A percentile compares a stretch with the other conserved stretches of the same genome.
phyloP scores from a whole-genome alignment of 108 stramenopile genomes.

The Nitzschia sp. region DNA sequence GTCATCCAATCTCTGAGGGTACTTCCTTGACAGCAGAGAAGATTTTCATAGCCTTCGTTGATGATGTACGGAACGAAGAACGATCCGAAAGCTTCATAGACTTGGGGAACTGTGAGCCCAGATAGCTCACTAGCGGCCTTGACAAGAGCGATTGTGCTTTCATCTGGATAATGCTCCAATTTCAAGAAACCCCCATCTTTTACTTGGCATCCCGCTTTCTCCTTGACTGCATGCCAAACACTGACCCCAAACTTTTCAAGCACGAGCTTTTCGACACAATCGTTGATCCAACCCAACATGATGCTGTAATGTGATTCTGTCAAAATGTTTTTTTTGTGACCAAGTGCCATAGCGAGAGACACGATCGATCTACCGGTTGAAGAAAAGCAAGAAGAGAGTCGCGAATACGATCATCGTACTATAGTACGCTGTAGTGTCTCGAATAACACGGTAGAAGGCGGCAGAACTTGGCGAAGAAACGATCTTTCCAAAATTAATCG shows the following conservation, averaged over 20 bases:
- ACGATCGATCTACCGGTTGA: too few relatives aligned
- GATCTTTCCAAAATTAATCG: too few relatives aligned
- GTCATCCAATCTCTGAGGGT: conserved; percentile 57
- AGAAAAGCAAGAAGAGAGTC: too few relatives aligned
- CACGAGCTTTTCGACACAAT: conserved; percentile 56
- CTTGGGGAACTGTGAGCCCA: conserved; percentile 48
- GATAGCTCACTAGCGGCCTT: conserved; percentile 52
- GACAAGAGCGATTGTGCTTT: conserved; percentile 49
- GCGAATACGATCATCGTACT: too few relatives aligned
- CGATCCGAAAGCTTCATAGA: conserved; percentile 53
- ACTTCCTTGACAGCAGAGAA: conserved; percentile 49
- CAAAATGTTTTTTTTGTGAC: too few relatives aligned
- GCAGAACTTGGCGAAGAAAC: too few relatives aligned
- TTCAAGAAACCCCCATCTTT: conserved; percentile 53
- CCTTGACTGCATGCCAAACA: conserved; percentile 59
- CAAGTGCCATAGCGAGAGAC: too few relatives aligned
- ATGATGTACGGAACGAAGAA: conserved; percentile 56
- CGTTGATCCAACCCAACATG: conserved; percentile 72
- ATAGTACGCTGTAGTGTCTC: too few relatives aligned
- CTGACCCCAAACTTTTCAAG: conserved; percentile 53
- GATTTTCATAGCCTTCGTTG: conserved; percentile 57
- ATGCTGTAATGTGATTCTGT: too few relatives aligned
- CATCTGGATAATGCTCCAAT: conserved; percentile 54
- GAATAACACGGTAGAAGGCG: too few relatives aligned
- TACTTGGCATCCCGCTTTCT: conserved; percentile 46